Percentiles rank a stretch among this genome's conserved stretches.
phyloP scores from a whole-genome alignment of 2,329 filamentous ascomycete species.

The Endothia cerciana region DNA sequence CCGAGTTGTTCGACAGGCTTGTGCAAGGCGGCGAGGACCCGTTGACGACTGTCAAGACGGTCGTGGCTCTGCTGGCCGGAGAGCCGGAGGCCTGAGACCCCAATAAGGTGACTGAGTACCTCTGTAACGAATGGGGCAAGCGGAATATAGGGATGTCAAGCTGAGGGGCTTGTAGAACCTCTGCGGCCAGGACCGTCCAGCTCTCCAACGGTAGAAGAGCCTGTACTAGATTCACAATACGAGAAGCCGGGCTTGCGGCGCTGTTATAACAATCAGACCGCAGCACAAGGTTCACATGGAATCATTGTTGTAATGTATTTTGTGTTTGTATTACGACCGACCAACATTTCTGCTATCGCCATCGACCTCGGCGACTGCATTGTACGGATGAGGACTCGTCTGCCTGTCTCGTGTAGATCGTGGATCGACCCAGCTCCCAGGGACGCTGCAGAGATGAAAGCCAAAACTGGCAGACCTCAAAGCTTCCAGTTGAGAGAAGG shows the following conservation, averaged over 20 bases:
- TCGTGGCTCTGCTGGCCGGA: constrained; percentile 63
- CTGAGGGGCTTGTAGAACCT: neutral
- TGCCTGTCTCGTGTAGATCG: neutral
- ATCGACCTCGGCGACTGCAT: neutral
- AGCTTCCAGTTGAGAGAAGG: neutral
- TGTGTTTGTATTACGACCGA: neutral
- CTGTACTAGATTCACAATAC: too few species aligned
- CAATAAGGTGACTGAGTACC: neutral
- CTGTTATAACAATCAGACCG: neutral
- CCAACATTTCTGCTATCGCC: neutral
- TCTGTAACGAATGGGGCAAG: too few species aligned
- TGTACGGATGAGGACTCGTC: neutral
- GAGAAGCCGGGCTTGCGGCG: neutral
- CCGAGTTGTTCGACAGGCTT: constrained; percentile 63
- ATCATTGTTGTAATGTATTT: neutral
- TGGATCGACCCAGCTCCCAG: neutral
- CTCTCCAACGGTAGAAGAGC: neutral
- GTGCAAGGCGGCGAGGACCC: constrained; percentile 59
- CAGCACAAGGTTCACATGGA: neutral
- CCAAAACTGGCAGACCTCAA: neutral
- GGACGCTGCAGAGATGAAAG: neutral
- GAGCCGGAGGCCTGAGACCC: constrained; percentile 34
- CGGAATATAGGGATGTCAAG: too few species aligned
- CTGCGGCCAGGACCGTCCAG: neutral
- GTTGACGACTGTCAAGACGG: constrained; percentile 58